These are phyloP conservation scores for Mariannaea elegans DNA, from an alignment of 2,329 filamentous ascomycete species.

Conservation along the genomic window DNA sequence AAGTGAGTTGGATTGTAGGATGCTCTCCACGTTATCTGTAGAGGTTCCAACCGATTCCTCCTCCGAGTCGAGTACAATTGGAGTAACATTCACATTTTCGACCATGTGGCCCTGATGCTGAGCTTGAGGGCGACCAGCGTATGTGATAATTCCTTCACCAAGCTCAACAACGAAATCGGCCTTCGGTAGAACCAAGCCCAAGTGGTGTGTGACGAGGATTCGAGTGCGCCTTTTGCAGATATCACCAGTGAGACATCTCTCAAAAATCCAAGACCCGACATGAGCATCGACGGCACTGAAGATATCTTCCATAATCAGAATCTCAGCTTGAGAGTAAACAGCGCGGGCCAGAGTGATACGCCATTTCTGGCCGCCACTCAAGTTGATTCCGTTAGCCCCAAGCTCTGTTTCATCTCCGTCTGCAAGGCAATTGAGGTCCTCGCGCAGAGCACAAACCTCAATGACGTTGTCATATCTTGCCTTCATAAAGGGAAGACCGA, in stretches of 20 bases:
- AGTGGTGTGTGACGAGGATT: slow-evolving; percentile 84
- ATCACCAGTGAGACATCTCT: slow-evolving; percentile 77
- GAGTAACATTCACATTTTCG: slow-evolving; percentile 72
- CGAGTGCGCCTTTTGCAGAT: slow-evolving; percentile 75
- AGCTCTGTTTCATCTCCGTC: slow-evolving; percentile 83
- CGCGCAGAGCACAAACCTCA: slow-evolving; percentile 74
- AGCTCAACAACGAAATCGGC: slow-evolving; percentile 80
- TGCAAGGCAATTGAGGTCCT: slow-evolving; percentile 77
- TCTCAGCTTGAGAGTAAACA: slow-evolving; percentile 78
- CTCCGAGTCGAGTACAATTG: slow-evolving; percentile 74
- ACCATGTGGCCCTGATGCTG: slow-evolving; percentile 74
- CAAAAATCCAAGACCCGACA: slow-evolving; percentile 80
- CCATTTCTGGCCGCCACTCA: slow-evolving; percentile 86
- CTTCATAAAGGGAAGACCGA: slow-evolving; percentile 74
- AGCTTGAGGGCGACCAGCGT: slow-evolving; percentile 77
- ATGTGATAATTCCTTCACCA: slow-evolving; percentile 71
- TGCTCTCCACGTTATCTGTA: slow-evolving; percentile 50
- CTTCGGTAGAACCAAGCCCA: slow-evolving; percentile 73
- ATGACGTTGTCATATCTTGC: slow-evolving; percentile 74
- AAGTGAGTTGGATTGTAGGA: slow-evolving; percentile 65
- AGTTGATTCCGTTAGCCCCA: slow-evolving; percentile 82
- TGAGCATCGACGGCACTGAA: slow-evolving; percentile 84
- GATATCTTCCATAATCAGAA: slow-evolving; percentile 82
- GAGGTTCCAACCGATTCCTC: slow-evolving; percentile 54
- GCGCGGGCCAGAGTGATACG: slow-evolving; percentile 80